Base-by-base conservation (phyloP, 305 asterid species). In the Fraxinus nigra region DNA sequence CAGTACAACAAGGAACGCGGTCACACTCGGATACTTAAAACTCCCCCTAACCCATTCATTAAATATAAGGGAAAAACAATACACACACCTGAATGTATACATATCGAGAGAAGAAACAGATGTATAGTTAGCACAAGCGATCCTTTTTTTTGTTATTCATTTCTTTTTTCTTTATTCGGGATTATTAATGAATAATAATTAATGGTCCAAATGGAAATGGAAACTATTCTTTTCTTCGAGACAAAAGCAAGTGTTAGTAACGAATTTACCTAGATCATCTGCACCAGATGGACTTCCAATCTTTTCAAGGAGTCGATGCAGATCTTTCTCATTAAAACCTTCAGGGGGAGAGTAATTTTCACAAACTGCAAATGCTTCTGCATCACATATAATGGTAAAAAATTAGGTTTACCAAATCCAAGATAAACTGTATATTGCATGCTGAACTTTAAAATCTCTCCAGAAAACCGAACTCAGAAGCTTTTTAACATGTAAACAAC, bases 341-440 rank as follows among this genome's bases (percentile, higher is more conserved):
- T 91, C 97, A 0, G 98, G 98, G 51, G 98, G 99, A 0, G 98
- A 90, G 90, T 96, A 94, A 76, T 94, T 92, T 86, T 94, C 98
- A 76, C 98, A 94, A 43, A 96, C 97, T 18, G 92, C 95, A 87
- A 96, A 96, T 83, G 99, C 99, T 95, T 96, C 98, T 96, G 96
- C 56, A 79, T 78, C 48, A 72, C 33, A 63, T 73, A 61, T 6
- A 79, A 72, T 40, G 24, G 48, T 80, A 67, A 69, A 46, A 83
- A 48, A 33, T 8, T 8, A 63, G 16, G 34, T 3, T 22, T 7
- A 35, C 10, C 48, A 59, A 63, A 54, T 24, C 18, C 7, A 85
- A 51, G 28, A 65, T 9, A 76, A 69, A 80, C 18, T 24, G 24
- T 61, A 65, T 37, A 33, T 3, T 48, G 28, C 18, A 16, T n/a